Percentiles rank a stretch among this genome's conserved stretches.
Conservation (phyloP, 2,329 filamentous ascomycete genomes). For the Aspergillus ochraceoroseus region DNA sequence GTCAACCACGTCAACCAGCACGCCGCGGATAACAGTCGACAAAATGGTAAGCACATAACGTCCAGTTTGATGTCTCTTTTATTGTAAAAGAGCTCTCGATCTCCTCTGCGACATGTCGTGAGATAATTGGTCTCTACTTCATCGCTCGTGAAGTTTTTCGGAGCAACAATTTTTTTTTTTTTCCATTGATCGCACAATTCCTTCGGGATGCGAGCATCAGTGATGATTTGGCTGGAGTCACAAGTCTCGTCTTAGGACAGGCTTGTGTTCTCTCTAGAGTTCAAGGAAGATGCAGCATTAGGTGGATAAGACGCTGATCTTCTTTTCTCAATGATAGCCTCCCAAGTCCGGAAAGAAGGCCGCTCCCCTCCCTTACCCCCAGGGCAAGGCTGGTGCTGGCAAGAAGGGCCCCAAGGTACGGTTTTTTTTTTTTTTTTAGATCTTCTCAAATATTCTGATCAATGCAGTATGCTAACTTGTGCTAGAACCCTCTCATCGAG, state of each 20-base stretch:
- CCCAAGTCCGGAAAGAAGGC: slow-evolving; percentile 97
- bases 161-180: no score
- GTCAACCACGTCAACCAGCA: slow-evolving; percentile 47
- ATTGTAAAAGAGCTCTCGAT: slow-evolving; percentile 35
- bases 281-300: slow-evolving; percentile 71
- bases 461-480: slow-evolving; percentile 21
- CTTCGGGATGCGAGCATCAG: slow-evolving; percentile 33
- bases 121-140: slow-evolving; percentile 25
- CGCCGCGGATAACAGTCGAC: slow-evolving; percentile 49
- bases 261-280: slow-evolving; percentile 73
- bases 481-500: slow-evolving; percentile 97
- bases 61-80: slow-evolving; percentile 28
- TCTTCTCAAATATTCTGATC: slow-evolving; percentile 5
- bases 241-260: slow-evolving; percentile 45
- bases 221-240: slow-evolving; percentile 54
- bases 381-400: slow-evolving; percentile 74
- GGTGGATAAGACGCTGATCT: slow-evolving; percentile 80
- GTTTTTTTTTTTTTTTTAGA: slow-evolving; percentile 34
- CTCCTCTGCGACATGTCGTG: slow-evolving; percentile 41
- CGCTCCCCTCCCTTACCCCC: slow-evolving; percentile 92
- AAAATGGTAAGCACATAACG: slow-evolving; percentile 59
- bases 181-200: slow-evolving; percentile 36
- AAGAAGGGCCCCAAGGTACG: slow-evolving; percentile 98
- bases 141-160: slow-evolving; percentile 28
- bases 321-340: slow-evolving; percentile 99